Base-by-base conservation (phyloP, 2,329 filamentous ascomycete genomes). In the Penicillium glabrum region DNA sequence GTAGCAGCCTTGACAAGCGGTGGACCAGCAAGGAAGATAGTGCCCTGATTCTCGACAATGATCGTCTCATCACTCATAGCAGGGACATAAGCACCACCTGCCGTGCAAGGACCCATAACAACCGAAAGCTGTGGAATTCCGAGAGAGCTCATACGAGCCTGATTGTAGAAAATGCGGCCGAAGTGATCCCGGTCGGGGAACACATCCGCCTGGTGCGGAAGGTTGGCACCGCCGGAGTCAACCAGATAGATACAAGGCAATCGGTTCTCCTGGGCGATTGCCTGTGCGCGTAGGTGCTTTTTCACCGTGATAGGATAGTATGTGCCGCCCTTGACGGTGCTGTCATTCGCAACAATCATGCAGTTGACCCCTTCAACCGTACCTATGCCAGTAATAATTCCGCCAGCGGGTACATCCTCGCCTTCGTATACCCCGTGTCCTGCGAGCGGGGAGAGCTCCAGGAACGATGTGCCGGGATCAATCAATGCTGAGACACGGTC, bases 11-110 rank as follows among this genome's bases (percentile, higher is more conserved):
- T 96, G 61, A 99, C 95, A 1, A 99, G 82, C 0, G 95, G 93
- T 19, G 93, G 93, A 0, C 93, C 95, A 1, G 93, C 93, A 2
- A 99, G 85, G 80, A 98, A 99, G 72, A 99, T 96, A 65, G 96
- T 93, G n/a, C 93, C 93, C 74, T 97, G 93, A 51, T 93, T 89
- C 69, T 91, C 87, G 39, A 98, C 95, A 62, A 99, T 98, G 75
- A 99, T 97, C 71, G 87, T 92, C 81, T 98, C 95, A 72, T 98
- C 95, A 59, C 90, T 93, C 93, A 99, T 98, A 68, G 91, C 91
- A 11, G 93, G 93, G 11, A 98, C 93, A 72, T 99, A 98, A 24
- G 93, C 93, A 47, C 93, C 93, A 50, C 93, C 93, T 1, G 93
- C 93, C 1, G 95, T 99, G 77, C 95, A 99, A 44, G 93, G 90